These are phyloP conservation scores for Suillus luteus DNA, from an alignment of 768 basidiomycete genomes.

Conservation along the genomic window DNA sequence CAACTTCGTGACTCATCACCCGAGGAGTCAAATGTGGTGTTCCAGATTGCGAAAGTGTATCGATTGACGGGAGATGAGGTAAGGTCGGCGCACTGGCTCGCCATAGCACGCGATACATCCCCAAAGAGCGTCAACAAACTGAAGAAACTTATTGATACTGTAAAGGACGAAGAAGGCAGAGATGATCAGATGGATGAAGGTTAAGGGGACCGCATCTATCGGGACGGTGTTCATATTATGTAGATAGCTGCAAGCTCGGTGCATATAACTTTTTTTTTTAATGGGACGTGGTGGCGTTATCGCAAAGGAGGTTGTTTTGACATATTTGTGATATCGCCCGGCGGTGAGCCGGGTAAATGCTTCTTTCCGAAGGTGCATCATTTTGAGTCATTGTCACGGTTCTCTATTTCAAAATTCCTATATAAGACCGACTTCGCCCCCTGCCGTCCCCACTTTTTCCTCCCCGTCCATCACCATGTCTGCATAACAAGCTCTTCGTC, in stretches of 20 bases:
- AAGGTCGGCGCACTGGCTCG: slow-evolving; percentile 83
- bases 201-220: slow-evolving; percentile 35
- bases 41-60: slow-evolving; percentile 93
- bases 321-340: slow-evolving; percentile 22
- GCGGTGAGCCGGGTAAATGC: slow-evolving; percentile 23
- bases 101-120: slow-evolving; percentile 89
- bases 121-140: slow-evolving; percentile 88
- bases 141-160: slow-evolving; percentile 73
- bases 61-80: slow-evolving; percentile 75
- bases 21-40: slow-evolving; percentile 95
- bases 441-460: slow-evolving; percentile 18
- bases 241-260: slow-evolving; percentile 11
- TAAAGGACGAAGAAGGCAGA: slow-evolving; percentile 56
- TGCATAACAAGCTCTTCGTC: slow-evolving; percentile 32
- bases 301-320: slow-evolving; percentile 21
- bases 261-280: slow-evolving; percentile 14
- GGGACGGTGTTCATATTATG: slow-evolving; percentile 7
- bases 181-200: slow-evolving; percentile 80
- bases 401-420: slow-evolving; percentile 38
- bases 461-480: slow-evolving; percentile 41
- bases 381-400: slow-evolving; percentile 37
- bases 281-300: slow-evolving; percentile 21
- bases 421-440: slow-evolving; percentile 43
- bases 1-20: slow-evolving; percentile 80
- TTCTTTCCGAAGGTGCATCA: slow-evolving; percentile 30